These are phyloP conservation scores for Skeletonema grethae DNA, from an alignment of 108 stramenopile species.

Conservation along the genomic window DNA sequence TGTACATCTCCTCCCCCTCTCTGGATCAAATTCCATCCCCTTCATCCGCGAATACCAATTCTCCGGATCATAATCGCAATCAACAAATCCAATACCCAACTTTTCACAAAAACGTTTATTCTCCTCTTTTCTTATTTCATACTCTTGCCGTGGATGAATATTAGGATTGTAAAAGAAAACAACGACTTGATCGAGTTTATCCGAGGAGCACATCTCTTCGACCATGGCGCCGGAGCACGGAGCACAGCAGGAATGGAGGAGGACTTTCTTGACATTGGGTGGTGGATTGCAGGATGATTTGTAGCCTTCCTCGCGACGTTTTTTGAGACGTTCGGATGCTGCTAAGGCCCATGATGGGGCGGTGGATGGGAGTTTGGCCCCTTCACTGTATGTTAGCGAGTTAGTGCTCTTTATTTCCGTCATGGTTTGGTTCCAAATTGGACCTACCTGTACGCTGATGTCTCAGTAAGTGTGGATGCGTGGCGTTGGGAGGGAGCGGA, in stretches of 20 bases:
- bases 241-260: slow-evolving; percentile 65
- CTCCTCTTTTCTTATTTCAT: slow-evolving; percentile 61
- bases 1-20: slow-evolving; percentile 58
- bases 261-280: slow-evolving; percentile 44
- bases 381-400: slow-evolving; percentile 43
- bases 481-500: too few relatives aligned
- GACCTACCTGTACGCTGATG: too few relatives aligned
- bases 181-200: slow-evolving; percentile 45
- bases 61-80: slow-evolving; percentile 62
- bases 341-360: slow-evolving; percentile 59
- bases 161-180: slow-evolving; percentile 76
- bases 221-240: slow-evolving; percentile 72
- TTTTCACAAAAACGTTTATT: slow-evolving; percentile 50
- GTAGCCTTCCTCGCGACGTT: slow-evolving; percentile 25
- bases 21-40: slow-evolving; percentile 66
- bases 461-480: too few relatives aligned
- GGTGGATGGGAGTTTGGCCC: slow-evolving; percentile 48
- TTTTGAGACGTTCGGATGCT: slow-evolving; percentile 50
- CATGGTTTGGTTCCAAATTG: neutral
- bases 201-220: slow-evolving; percentile 58
- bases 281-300: slow-evolving; percentile 27
- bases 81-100: slow-evolving; percentile 58
- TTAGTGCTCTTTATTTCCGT: neutral
- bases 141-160: slow-evolving; percentile 64
- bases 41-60: slow-evolving; percentile 56